Percentiles rank a stretch among this genome's conserved stretches.
phyloP scores from a whole-genome alignment of 208 protist genomes.

The Acanthamoeba pearcei region DNA sequence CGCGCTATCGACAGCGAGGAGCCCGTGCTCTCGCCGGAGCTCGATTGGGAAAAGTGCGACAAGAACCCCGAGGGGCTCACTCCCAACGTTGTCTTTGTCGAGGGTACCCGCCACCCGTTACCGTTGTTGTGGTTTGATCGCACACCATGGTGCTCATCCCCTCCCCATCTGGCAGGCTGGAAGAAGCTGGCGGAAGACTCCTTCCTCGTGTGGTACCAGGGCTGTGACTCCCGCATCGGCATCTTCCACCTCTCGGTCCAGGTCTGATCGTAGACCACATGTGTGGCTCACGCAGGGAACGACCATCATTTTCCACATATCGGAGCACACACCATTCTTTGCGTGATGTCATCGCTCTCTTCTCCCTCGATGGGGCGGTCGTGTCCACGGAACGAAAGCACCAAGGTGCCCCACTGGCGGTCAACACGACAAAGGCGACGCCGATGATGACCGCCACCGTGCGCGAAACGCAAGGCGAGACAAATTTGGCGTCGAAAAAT shows the following conservation, averaged over 20 bases:
- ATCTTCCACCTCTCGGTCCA: neutral
- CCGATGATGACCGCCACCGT: too few species aligned
- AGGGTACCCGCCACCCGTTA: neutral
- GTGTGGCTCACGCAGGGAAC: too few species aligned
- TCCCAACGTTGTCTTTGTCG: constrained; percentile 74
- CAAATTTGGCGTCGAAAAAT: neutral
- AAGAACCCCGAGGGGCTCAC: constrained; percentile 55
- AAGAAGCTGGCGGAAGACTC: neutral
- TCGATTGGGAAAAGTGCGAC: constrained; percentile 74
- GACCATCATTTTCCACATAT: too few species aligned
- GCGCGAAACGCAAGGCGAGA: too few species aligned
- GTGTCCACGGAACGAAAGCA: too few species aligned
- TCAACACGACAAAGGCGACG: too few species aligned
- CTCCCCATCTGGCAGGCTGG: neutral
- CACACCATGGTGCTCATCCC: neutral
- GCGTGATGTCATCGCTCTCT: too few species aligned
- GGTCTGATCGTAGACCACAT: neutral
- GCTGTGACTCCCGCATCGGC: neutral
- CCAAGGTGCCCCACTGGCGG: too few species aligned
- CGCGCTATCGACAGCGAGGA: neutral
- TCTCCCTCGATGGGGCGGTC: too few species aligned
- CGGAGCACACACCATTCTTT: too few species aligned
- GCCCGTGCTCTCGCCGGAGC: neutral
- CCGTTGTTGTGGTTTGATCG: neutral
- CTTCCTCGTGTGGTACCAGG: constrained; percentile 35